Evolutionary conservation across 257 asterid species (phyloP).

Genomic region (Jasminum sambac): DNA sequence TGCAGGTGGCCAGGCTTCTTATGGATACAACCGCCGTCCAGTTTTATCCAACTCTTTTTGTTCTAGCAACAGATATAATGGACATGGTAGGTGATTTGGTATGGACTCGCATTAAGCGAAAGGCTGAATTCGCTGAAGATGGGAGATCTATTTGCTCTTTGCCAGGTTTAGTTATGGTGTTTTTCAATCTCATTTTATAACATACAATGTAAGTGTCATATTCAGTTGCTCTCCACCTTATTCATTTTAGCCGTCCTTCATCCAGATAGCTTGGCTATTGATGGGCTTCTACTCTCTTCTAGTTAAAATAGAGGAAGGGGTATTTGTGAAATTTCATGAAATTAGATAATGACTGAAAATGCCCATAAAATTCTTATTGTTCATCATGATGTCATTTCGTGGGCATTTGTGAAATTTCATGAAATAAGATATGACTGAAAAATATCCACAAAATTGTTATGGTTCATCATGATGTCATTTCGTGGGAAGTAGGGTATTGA

Average conservation of each 20-base stretch:
- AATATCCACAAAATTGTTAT: slow-evolving; percentile 4
- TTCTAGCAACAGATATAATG: slow-evolving; percentile 77
- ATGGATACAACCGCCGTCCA: slow-evolving; percentile 66
- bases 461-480: slow-evolving; percentile 14
- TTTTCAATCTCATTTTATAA: slow-evolving; percentile 15
- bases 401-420: too few relatives aligned
- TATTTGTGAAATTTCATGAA: too few relatives aligned
- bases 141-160: slow-evolving; percentile 47
- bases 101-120: slow-evolving; percentile 72
- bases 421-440: slow-evolving; percentile 7
- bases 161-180: slow-evolving; percentile 49
- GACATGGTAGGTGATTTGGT: slow-evolving; percentile 88
- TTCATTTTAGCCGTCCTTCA: not conserved
- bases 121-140: slow-evolving; percentile 58
- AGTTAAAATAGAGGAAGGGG: too few relatives aligned
- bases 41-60: slow-evolving; percentile 80
- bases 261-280: not conserved
- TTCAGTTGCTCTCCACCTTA: slow-evolving; percentile 2
- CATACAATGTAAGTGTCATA: slow-evolving; percentile 1
- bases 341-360: slow-evolving; percentile 9
- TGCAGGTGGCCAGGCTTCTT: slow-evolving; percentile 81
- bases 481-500: not conserved
- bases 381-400: slow-evolving; percentile 12
- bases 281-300: too few relatives aligned
- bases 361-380: not conserved